Conservation (phyloP, 495 filamentous ascomycete species). For the Xylaria curta region DNA sequence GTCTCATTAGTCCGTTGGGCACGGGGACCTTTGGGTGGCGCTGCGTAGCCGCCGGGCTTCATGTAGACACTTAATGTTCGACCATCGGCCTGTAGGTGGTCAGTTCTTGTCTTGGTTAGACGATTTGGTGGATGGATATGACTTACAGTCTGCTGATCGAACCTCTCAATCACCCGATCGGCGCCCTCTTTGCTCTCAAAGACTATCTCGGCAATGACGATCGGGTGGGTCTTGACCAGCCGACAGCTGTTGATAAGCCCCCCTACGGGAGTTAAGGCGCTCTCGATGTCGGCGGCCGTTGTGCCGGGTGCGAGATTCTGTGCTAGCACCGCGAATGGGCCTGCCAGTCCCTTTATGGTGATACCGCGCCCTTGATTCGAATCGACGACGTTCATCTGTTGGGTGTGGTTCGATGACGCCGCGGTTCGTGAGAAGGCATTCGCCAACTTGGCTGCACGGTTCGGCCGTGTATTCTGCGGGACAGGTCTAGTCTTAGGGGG, state of each 20-base stretch:
- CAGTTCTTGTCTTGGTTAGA: constrained; percentile 12
- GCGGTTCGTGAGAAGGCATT: constrained; percentile 35
- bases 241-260: constrained; percentile 75
- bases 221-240: constrained; percentile 71
- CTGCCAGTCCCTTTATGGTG: constrained; percentile 78
- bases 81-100: constrained; percentile 75
- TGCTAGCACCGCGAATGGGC: constrained; percentile 82
- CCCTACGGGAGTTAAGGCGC: constrained; percentile 75
- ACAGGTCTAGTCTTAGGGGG: constrained; percentile 26
- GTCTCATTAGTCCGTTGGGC: constrained; percentile 48
- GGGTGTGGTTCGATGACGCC: constrained; percentile 36
- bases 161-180: constrained; percentile 79
- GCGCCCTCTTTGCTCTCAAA: constrained; percentile 80
- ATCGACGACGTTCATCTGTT: constrained; percentile 25
- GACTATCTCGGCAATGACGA: constrained; percentile 84
- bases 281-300: constrained; percentile 92
- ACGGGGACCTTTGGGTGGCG: constrained; percentile 38
- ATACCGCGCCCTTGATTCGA: constrained; percentile 55
- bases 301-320: constrained; percentile 93
- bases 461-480: constrained; percentile 37
- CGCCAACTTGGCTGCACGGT: constrained; percentile 34
- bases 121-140: not conserved
- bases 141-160: constrained; percentile 84
- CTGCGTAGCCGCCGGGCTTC: constrained; percentile 55
- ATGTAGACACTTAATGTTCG: constrained; percentile 77